These are phyloP conservation scores for Dendrobium huoshanense DNA, from an alignment of 106 monocot species.

Conservation along the genomic window DNA sequence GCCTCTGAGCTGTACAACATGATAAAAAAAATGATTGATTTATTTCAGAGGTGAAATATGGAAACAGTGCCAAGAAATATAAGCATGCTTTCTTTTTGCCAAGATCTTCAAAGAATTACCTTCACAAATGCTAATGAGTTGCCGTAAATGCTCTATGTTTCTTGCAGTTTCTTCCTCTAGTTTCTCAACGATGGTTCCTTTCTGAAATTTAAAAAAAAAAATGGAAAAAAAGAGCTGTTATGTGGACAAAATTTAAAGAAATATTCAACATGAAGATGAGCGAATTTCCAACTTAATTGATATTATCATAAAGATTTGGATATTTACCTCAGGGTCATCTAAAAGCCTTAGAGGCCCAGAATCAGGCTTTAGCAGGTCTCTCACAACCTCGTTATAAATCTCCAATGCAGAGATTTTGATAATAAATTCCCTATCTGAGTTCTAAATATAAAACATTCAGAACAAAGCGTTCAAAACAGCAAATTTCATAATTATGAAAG, in stretches of 20 bases:
- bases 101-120: conserved; percentile 25
- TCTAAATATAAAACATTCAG: conserved; percentile 28
- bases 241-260: too few relatives aligned
- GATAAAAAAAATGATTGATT: conserved; percentile 2
- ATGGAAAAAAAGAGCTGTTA: not conserved
- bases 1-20: conserved; percentile 67
- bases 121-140: conserved; percentile 90
- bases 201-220: conserved; percentile 31
- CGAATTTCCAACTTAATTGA: not conserved
- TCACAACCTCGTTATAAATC: conserved; percentile 94
- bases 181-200: conserved; percentile 93
- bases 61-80: not conserved
- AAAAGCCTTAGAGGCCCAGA: conserved; percentile 82
- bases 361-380: conserved; percentile 79
- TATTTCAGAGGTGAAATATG: not conserved
- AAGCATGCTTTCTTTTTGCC: too few relatives aligned
- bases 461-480: not conserved
- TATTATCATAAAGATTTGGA: too few relatives aligned
- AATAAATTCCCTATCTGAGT: conserved; percentile 57
- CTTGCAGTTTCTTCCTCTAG: conserved; percentile 83
- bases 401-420: conserved; percentile 95
- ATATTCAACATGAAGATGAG: not conserved
- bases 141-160: conserved; percentile 70
- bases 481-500: too few relatives aligned
- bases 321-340: conserved; percentile 93